These are phyloP conservation scores for Monosporascus sp. DNA, from an alignment of 2,329 filamentous ascomycete genomes.

Conservation along the genomic window DNA sequence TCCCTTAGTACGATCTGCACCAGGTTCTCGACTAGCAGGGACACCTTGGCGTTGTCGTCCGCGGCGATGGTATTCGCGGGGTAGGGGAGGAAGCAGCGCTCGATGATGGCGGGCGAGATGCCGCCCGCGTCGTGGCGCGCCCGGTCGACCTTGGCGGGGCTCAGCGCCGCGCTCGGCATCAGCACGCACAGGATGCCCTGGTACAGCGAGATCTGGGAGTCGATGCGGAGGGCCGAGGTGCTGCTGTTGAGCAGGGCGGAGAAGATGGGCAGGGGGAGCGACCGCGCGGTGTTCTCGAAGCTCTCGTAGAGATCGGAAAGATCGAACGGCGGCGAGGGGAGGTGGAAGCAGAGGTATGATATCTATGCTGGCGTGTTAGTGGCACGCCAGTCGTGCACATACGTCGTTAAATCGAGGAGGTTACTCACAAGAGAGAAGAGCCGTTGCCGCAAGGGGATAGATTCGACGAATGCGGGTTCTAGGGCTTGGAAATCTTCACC, in stretches of 20 bases:
- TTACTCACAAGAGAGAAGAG: constrained; percentile 51
- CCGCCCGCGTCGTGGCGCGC: constrained; percentile 31
- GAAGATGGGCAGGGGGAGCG: constrained; percentile 55
- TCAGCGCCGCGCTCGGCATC: constrained; percentile 37
- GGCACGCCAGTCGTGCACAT: no score
- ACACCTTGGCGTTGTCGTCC: constrained; percentile 69
- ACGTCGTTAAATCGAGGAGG: background rate
- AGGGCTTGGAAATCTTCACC: constrained; percentile 33
- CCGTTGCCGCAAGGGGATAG: constrained; percentile 57
- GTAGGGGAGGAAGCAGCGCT: constrained; percentile 59
- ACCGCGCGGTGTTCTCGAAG: constrained; percentile 51
- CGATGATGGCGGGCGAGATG: constrained; percentile 42
- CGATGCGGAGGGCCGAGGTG: constrained; percentile 30
- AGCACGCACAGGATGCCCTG: constrained; percentile 40
- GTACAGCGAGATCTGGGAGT: constrained; percentile 39
- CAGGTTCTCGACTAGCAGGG: constrained; percentile 62
- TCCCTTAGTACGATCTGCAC: constrained; percentile 46
- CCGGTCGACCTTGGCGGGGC: constrained; percentile 35
- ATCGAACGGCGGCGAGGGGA: constrained; percentile 35
- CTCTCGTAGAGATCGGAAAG: constrained; percentile 54
- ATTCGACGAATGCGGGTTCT: constrained; percentile 42
- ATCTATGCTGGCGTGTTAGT: constrained; percentile 23
- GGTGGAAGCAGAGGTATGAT: constrained; percentile 41
- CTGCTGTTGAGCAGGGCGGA: constrained; percentile 45
- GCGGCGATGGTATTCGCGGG: constrained; percentile 55